A percentile compares a stretch with the other conserved stretches of the same genome.
These are phyloP conservation scores for Lyophyllum decastes DNA, from an alignment of 768 basidiomycete genomes.

Conservation along the genomic window DNA sequence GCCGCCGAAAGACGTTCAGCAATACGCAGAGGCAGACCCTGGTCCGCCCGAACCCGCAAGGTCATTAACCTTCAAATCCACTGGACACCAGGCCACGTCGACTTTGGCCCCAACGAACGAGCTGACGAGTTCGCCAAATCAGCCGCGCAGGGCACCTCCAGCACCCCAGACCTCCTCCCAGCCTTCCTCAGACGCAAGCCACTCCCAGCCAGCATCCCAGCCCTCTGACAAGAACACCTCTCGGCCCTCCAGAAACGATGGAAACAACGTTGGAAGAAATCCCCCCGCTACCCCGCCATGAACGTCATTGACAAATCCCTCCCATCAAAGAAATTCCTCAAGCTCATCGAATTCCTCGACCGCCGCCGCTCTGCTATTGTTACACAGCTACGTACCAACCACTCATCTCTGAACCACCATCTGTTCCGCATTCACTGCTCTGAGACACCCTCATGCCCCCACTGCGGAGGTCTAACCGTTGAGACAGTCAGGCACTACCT, in stretches of 20 bases:
- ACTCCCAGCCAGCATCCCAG: constrained; percentile 18
- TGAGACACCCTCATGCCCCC: constrained; percentile 19
- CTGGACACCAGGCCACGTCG: constrained; percentile 11
- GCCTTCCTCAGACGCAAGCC: neutral
- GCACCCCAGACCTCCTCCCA: constrained; percentile 1
- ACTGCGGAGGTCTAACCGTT: constrained; percentile 10
- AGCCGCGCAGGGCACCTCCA: constrained; percentile 4
- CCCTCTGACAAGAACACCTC: constrained; percentile 7
- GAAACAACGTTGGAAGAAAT: constrained; percentile 13
- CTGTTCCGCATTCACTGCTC: constrained; percentile 21
- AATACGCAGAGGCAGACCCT: too few relatives aligned
- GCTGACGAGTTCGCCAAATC: constrained; percentile 7
- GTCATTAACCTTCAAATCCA: neutral
- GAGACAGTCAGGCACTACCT: constrained; percentile 7
- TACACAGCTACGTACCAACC: constrained; percentile 32
- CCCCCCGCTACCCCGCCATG: neutral
- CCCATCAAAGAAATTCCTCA: constrained; percentile 11
- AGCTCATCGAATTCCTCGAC: neutral
- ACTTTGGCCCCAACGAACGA: constrained; percentile 13
- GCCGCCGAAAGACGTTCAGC: too few relatives aligned
- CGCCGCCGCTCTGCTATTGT: constrained; percentile 18
- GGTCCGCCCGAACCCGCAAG: too few relatives aligned
- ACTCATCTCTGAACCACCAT: constrained; percentile 29
- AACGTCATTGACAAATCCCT: constrained; percentile 8
- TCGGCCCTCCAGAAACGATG: neutral